These are phyloP conservation scores for Talaromyces stipitatus DNA, from an alignment of 495 filamentous ascomycete species.

Conservation along the genomic window DNA sequence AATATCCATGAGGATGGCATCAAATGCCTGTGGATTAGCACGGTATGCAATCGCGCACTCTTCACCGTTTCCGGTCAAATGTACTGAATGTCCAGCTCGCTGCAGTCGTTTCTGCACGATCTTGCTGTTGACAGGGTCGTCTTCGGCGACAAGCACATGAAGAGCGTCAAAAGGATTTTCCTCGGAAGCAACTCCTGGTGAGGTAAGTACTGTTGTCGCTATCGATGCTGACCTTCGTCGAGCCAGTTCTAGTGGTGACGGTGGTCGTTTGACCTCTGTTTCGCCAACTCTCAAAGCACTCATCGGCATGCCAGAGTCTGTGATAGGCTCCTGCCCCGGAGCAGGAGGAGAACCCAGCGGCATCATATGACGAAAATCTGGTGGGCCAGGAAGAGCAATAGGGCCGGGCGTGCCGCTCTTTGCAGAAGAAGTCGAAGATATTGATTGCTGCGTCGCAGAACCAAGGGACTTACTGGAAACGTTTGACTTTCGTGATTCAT, in stretches of 20 bases:
- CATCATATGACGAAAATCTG: slow-evolving; percentile 13
- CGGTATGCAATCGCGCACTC: slow-evolving; percentile 69
- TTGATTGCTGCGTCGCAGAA: background rate
- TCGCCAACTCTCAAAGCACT: slow-evolving; percentile 35
- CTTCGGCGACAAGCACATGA: slow-evolving; percentile 76
- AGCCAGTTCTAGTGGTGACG: background rate
- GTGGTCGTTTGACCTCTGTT: slow-evolving; percentile 13
- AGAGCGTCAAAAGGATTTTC: slow-evolving; percentile 18
- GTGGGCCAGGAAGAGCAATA: slow-evolving; percentile 13
- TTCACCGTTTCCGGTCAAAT: slow-evolving; percentile 75
- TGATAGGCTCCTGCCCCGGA: slow-evolving; percentile 30
- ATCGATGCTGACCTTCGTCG: background rate
- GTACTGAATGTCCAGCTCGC: slow-evolving; percentile 67
- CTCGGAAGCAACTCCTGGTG: background rate
- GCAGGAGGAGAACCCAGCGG: slow-evolving; percentile 13
- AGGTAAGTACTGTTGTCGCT: background rate
- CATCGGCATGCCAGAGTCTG: slow-evolving; percentile 31
- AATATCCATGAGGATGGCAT: slow-evolving; percentile 95
- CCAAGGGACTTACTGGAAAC: background rate
- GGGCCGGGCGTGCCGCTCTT: slow-evolving; percentile 12
- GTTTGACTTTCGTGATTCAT: slow-evolving; percentile 5
- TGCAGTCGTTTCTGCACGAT: slow-evolving; percentile 79
- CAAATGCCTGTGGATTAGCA: slow-evolving; percentile 52
- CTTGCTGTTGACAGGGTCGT: slow-evolving; percentile 87
- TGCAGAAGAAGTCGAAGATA: slow-evolving; percentile 10